A percentile compares a stretch with the other conserved stretches of the same genome.
Conservation (phyloP, 495 filamentous ascomycete genomes). For the Amphirosellinia nigrospora region DNA sequence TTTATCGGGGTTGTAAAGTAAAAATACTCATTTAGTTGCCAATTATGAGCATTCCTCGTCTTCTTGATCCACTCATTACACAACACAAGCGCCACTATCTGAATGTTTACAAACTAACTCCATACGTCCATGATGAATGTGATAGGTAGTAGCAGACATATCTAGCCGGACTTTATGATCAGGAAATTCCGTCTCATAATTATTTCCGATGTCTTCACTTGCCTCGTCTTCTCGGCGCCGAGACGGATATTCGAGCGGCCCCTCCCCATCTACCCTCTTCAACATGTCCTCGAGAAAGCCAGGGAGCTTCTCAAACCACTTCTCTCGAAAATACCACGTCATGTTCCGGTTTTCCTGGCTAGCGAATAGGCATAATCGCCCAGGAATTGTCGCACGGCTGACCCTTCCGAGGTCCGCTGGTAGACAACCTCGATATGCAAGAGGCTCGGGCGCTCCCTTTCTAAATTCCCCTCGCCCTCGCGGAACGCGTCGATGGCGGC, state of each 20-base stretch:
- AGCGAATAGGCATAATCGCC: background rate
- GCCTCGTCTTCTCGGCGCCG: background rate
- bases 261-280: conserved; percentile 5
- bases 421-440: background rate
- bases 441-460: conserved; percentile 3
- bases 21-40: too few species aligned
- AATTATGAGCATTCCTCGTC: background rate
- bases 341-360: background rate
- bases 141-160: conserved; percentile 1
- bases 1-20: too few species aligned
- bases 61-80: background rate
- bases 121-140: background rate
- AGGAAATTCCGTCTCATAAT: background rate
- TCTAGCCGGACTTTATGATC: background rate
- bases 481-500: conserved; percentile 26
- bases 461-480: conserved; percentile 16
- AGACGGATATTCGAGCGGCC: background rate
- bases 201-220: background rate
- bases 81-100: background rate
- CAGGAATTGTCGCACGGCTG: background rate
- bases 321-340: background rate
- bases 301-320: conserved; percentile 7
- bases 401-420: background rate
- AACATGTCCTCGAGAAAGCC: background rate
- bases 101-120: background rate